phyloP scores from a whole-genome alignment of 441 rosid species.

The Gossypium schwendimanii region DNA sequence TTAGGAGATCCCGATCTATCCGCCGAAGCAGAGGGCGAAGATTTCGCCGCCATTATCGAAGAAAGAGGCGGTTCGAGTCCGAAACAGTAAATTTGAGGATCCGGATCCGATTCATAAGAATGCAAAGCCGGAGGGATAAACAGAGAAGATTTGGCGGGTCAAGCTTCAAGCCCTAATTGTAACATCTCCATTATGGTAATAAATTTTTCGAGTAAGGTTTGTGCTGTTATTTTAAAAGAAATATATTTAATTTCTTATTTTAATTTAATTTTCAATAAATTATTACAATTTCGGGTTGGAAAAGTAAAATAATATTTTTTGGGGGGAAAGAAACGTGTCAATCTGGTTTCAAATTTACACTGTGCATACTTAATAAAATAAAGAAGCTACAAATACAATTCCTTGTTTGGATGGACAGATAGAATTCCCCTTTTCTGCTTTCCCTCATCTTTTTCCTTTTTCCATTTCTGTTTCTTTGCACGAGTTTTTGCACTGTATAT shows the following conservation, averaged over 20 bases:
- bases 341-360: slow-evolving; percentile 40
- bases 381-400: background rate
- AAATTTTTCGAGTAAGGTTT: background rate
- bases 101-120: slow-evolving; percentile 38
- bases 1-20: slow-evolving; percentile 60
- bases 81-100: slow-evolving; percentile 23
- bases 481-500: background rate
- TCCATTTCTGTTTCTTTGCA: background rate
- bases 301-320: slow-evolving; percentile 13
- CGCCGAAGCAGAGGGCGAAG: slow-evolving; percentile 53
- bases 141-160: slow-evolving; percentile 49
- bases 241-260: background rate
- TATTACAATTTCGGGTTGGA: slow-evolving; percentile 8
- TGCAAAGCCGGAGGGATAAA: slow-evolving; percentile 28
- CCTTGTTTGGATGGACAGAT: background rate
- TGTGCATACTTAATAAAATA: slow-evolving; percentile 10
- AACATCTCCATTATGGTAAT: background rate
- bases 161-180: slow-evolving; percentile 61
- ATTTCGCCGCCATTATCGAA: slow-evolving; percentile 55
- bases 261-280: background rate
- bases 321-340: slow-evolving; percentile 53
- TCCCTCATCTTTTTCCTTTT: background rate
- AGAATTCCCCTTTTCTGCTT: background rate
- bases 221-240: background rate
- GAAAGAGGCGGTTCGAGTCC: slow-evolving; percentile 19